These are phyloP conservation scores for Plantago rigida DNA, from an alignment of 305 asterid genomes.

Conservation along the genomic window DNA sequence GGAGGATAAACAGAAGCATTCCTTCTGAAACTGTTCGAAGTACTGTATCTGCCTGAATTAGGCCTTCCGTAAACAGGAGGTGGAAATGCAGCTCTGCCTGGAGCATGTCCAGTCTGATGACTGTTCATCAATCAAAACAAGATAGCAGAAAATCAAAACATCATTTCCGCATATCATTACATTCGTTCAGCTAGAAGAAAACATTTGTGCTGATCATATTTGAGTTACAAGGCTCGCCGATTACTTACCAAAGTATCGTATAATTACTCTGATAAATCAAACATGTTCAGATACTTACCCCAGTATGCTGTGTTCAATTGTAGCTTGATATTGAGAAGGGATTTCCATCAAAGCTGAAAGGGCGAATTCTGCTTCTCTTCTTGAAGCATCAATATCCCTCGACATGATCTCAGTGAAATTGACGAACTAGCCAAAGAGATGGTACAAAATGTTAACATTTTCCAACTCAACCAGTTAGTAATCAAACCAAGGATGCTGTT, in stretches of 20 bases:
- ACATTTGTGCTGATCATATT: too few relatives aligned
- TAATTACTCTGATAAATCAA: background rate
- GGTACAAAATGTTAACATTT: slow-evolving; percentile 2
- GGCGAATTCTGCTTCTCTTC: slow-evolving; percentile 50
- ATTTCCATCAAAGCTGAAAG: slow-evolving; percentile 55
- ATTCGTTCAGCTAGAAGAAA: too few relatives aligned
- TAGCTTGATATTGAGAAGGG: slow-evolving; percentile 54
- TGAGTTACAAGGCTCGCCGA: too few relatives aligned
- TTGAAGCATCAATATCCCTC: slow-evolving; percentile 30
- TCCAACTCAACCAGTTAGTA: background rate
- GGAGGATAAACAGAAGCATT: slow-evolving; percentile 22
- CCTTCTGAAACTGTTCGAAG: slow-evolving; percentile 34
- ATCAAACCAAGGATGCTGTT: background rate
- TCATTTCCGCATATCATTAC: background rate
- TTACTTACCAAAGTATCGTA: too few relatives aligned
- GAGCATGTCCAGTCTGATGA: slow-evolving; percentile 31
- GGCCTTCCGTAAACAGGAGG: slow-evolving; percentile 34
- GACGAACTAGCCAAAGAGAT: slow-evolving; percentile 35
- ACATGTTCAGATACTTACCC: slow-evolving; percentile 28
- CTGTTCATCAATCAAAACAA: slow-evolving; percentile 21
- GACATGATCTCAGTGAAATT: slow-evolving; percentile 58
- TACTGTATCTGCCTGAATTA: slow-evolving; percentile 22
- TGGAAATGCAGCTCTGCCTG: slow-evolving; percentile 31
- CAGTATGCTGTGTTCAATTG: slow-evolving; percentile 43
- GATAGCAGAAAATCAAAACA: background rate